Evolutionary conservation across 495 filamentous ascomycete genomes (phyloP).

Genomic region (Mycothermus thermophilus): DNA sequence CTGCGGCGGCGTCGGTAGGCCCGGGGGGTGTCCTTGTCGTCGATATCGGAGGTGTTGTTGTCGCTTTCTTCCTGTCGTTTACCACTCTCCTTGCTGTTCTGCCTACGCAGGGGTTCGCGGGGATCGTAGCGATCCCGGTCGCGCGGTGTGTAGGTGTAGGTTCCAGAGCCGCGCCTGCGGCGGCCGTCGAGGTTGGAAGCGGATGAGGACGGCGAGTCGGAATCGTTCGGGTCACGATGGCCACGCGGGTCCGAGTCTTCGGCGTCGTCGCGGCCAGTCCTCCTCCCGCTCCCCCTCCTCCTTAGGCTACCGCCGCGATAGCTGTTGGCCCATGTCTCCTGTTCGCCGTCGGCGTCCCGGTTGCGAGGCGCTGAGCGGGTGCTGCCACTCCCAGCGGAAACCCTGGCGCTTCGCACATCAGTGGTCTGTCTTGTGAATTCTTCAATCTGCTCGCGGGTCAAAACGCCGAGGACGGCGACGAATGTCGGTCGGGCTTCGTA

Average conservation of each 20-base stretch:
- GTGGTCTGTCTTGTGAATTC: slow-evolving; percentile 42
- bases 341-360: background rate
- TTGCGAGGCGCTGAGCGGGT: too few species aligned
- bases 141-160: too few species aligned
- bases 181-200: too few species aligned
- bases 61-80: too few species aligned
- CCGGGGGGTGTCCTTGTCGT: too few species aligned
- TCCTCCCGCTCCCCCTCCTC: background rate
- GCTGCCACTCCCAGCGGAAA: slow-evolving; percentile 2
- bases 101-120: too few species aligned
- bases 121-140: too few species aligned
- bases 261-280: slow-evolving; percentile 8
- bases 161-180: too few species aligned
- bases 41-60: too few species aligned
- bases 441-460: slow-evolving; percentile 46
- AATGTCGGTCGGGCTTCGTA: slow-evolving; percentile 56
- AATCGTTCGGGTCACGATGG: slow-evolving; percentile 2
- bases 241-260: background rate
- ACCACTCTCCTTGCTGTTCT: too few species aligned
- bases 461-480: slow-evolving; percentile 51
- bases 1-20: too few species aligned
- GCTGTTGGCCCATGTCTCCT: slow-evolving; percentile 9
- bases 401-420: slow-evolving; percentile 36
- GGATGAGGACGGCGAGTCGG: background rate
- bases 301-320: too few species aligned